Percentiles rank a stretch among this genome's conserved stretches.
Evolutionary conservation across 306 rosid genomes (phyloP).

Genomic region (Cucurbita moschata): DNA sequence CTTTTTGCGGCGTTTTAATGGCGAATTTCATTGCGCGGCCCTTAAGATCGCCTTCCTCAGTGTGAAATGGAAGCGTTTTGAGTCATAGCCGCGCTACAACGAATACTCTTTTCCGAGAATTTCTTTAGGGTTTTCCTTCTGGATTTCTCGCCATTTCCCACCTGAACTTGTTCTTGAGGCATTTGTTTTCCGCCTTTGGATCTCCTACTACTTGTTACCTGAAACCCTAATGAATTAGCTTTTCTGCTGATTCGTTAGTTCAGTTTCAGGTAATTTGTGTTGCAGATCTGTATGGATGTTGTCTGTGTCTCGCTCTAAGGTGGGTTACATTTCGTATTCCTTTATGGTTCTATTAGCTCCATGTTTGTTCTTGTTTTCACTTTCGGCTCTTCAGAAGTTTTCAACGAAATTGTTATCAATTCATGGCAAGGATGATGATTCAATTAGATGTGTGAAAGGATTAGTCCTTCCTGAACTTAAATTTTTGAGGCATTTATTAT

Average conservation of each 20-base stretch:
- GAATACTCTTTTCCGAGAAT: slow-evolving; percentile 15
- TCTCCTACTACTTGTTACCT: slow-evolving; percentile 5
- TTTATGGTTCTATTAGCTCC: background rate
- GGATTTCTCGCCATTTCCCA: slow-evolving; percentile 25
- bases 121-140: slow-evolving; percentile 65
- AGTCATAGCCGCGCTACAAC: slow-evolving; percentile 72
- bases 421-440: slow-evolving; percentile 39
- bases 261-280: slow-evolving; percentile 15
- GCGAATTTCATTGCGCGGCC: slow-evolving; percentile 35
- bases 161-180: slow-evolving; percentile 20
- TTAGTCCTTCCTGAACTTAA: slow-evolving; percentile 31
- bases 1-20: too few species aligned
- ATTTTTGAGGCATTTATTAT: slow-evolving; percentile 42
- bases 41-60: slow-evolving; percentile 88
- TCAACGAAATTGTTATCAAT: too few species aligned
- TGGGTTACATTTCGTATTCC: slow-evolving; percentile 32
- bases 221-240: background rate
- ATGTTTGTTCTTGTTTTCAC: background rate
- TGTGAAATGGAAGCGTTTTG: slow-evolving; percentile 60
- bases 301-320: slow-evolving; percentile 22
- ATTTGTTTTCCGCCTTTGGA: slow-evolving; percentile 13
- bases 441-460: slow-evolving; percentile 63
- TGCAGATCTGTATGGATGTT: slow-evolving; percentile 17
- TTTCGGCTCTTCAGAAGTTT: background rate
- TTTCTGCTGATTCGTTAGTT: background rate